Percentiles rank a stretch among this genome's conserved stretches.
Conservation (phyloP, 2,329 filamentous ascomycete genomes). For the Trichophaea hybrida region DNA sequence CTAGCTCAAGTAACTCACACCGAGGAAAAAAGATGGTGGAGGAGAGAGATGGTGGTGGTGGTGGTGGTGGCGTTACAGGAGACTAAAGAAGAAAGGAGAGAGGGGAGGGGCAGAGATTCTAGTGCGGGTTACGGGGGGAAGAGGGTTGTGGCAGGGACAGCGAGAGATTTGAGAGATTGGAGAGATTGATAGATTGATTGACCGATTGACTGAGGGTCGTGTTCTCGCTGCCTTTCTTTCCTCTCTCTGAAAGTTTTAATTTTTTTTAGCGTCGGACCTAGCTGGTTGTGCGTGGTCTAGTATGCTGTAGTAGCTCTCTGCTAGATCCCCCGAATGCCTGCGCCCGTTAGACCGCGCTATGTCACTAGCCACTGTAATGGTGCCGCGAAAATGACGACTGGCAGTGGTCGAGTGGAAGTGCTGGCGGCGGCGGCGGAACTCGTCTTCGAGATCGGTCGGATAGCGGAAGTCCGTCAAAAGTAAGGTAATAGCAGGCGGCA, state of each 20-base stretch:
- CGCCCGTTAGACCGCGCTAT: background rate
- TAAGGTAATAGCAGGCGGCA: background rate
- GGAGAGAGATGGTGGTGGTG: too few relatives aligned
- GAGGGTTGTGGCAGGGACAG: constrained; percentile 1
- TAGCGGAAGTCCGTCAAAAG: background rate
- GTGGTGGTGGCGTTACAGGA: background rate
- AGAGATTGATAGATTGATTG: background rate
- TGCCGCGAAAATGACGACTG: constrained; percentile 1
- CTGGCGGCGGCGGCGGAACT: background rate
- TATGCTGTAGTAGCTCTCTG: background rate
- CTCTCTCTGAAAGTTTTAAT: background rate
- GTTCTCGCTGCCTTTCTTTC: background rate
- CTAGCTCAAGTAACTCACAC: background rate
- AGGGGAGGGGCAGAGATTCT: constrained; percentile 11
- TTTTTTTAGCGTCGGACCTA: background rate
- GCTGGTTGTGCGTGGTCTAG: background rate
- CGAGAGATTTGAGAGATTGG: background rate
- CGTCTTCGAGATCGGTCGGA: background rate
- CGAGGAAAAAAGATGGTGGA: too few relatives aligned
- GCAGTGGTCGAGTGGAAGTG: background rate
- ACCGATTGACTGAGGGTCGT: background rate
- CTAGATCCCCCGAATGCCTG: background rate
- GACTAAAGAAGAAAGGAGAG: background rate
- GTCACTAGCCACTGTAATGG: background rate
- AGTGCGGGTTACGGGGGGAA: constrained; percentile 15